Evolutionary conservation across 1,284 basidiomycete genomes (phyloP).

Genomic region (Leccinum insolens): DNA sequence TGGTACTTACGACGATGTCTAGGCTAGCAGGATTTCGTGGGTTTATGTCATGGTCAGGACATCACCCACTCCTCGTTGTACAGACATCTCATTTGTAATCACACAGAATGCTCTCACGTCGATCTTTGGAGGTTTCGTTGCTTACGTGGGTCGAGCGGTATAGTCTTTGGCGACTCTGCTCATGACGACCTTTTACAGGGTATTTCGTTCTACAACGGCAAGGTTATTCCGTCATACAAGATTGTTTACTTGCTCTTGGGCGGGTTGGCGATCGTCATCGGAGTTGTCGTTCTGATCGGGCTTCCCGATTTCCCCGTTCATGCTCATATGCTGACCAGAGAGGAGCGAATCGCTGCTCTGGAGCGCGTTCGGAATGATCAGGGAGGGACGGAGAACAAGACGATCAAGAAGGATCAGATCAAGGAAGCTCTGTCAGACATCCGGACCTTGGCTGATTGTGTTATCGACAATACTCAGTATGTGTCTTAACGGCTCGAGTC

Average conservation of each 20-base stretch:
- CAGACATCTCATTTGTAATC: neutral
- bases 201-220: constrained; percentile 57
- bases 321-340: constrained; percentile 55
- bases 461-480: constrained; percentile 59
- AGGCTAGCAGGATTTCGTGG: constrained; percentile 63
- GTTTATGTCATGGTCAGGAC: constrained; percentile 66
- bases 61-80: neutral
- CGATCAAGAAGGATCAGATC: constrained; percentile 63
- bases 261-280: constrained; percentile 61
- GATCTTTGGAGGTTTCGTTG: constrained; percentile 68
- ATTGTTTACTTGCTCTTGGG: constrained; percentile 67
- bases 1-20: constrained; percentile 3
- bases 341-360: constrained; percentile 65
- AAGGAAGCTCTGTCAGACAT: constrained; percentile 60
- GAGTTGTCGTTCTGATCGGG: constrained; percentile 58
- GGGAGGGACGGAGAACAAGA: constrained; percentile 64
- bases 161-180: neutral
- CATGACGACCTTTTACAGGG: constrained; percentile 39
- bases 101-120: constrained; percentile 60
- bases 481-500: neutral
- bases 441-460: constrained; percentile 70
- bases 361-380: constrained; percentile 72
- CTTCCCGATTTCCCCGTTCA: constrained; percentile 70
- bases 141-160: constrained; percentile 47
- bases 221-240: constrained; percentile 54